Base-by-base conservation (phyloP, 257 asterid species). In the Solanum tarijense region DNA sequence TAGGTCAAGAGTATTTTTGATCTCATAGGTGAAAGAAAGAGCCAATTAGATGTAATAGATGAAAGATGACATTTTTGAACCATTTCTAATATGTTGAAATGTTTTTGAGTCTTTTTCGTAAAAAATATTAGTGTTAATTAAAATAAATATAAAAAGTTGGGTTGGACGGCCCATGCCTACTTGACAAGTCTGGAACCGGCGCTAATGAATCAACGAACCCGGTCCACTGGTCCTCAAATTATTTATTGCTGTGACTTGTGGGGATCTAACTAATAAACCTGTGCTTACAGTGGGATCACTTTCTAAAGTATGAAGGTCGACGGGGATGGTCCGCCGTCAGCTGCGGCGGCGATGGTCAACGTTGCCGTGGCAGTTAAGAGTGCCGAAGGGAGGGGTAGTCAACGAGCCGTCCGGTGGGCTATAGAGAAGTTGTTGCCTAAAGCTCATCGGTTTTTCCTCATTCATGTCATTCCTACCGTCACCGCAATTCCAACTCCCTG, bases 361-460 rank as follows among this genome's bases (percentile, higher is more conserved):
- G 75, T 95, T 88, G 95, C 90, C n/a, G 99, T 94, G 92, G 98
- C 98, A 2, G 96, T 95, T 89, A 94, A 94, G 93, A 94, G 96
- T 87, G 89, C 88, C 69, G 92, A 89, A 14, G 98, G 99, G 2
- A 92, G 87, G 85, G 98, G 98, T 3, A 95, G 98, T 91, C 94
- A 86, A 87, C 91, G 98, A 65, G 99, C 99, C 43, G 95, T 95
- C 65, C 90, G 92, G 25, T 96, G 98, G 96, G 96, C 98, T 23
- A 91, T 89, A 75, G 94, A 96, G 90, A 95, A 96, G 84, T 84
- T 93, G 90, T 88, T 89, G 91, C 76, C 88, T 83, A 73, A 87
- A 83, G 90, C 91, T 60, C 92, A 92, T 90, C 91, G 91, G 9
- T 78, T 94, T 89, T 83, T 93, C 88, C 92, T 96, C 69, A 90